Percentiles rank a stretch among this genome's conserved stretches.
These are phyloP conservation scores for Coniferiporia weirii DNA, from an alignment of 1,284 basidiomycete species.

Conservation along the genomic window DNA sequence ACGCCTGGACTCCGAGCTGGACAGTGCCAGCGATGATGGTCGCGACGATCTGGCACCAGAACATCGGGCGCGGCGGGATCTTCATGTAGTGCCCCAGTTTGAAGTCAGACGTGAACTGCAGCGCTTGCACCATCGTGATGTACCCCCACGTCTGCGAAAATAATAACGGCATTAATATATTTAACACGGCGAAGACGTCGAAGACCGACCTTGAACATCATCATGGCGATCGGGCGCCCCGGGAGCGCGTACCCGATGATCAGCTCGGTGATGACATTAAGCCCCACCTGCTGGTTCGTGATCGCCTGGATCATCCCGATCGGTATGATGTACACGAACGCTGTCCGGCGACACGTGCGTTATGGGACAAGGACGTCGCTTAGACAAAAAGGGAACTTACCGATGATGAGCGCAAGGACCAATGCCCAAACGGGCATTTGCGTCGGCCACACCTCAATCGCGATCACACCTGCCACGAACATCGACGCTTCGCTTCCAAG, in stretches of 20 bases:
- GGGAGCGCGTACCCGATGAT: slow-evolving; percentile 36
- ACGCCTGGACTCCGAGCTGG: slow-evolving; percentile 38
- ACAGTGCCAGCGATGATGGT: slow-evolving; percentile 37
- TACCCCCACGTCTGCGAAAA: slow-evolving; percentile 22
- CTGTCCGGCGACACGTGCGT: slow-evolving; percentile 17
- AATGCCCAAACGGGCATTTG: slow-evolving; percentile 34
- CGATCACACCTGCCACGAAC: slow-evolving; percentile 31
- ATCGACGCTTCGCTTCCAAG: slow-evolving; percentile 13
- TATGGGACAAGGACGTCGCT: neutral
- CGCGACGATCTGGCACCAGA: slow-evolving; percentile 36
- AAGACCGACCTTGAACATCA: slow-evolving; percentile 33
- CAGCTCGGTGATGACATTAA: slow-evolving; percentile 44
- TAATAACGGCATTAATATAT: too few relatives aligned
- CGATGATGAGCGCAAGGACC: slow-evolving; percentile 31
- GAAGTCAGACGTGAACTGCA: slow-evolving; percentile 32
- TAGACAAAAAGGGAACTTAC: neutral
- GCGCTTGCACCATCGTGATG: slow-evolving; percentile 35
- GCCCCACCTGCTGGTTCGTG: slow-evolving; percentile 38
- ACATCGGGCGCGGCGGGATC: slow-evolving; percentile 34
- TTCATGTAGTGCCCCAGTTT: slow-evolving; percentile 40
- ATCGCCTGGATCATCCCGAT: slow-evolving; percentile 43
- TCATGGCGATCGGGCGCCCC: slow-evolving; percentile 34
- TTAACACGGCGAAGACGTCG: too few relatives aligned
- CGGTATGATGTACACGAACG: slow-evolving; percentile 41
- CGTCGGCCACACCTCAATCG: slow-evolving; percentile 31